Conservation (phyloP, 257 asterid species). For the Primulina eburnea region DNA sequence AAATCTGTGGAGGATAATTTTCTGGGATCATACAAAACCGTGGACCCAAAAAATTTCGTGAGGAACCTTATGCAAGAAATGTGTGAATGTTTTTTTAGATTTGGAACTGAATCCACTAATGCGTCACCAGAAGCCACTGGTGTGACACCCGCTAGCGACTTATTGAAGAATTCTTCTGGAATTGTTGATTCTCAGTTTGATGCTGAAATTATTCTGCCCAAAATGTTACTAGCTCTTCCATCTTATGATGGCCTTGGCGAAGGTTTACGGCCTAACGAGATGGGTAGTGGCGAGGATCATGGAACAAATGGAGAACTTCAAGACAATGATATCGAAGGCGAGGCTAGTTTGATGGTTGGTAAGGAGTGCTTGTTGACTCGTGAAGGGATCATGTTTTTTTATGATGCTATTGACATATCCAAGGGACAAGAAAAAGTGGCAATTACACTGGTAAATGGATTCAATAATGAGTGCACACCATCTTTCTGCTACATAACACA, state of each 20-base stretch:
- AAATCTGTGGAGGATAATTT: slow-evolving; percentile 47
- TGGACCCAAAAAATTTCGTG: slow-evolving; percentile 45
- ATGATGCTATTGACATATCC: slow-evolving; percentile 58
- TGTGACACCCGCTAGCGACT: neutral
- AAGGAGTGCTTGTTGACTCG: slow-evolving; percentile 36
- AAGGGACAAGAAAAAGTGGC: slow-evolving; percentile 73
- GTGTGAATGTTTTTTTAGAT: slow-evolving; percentile 24
- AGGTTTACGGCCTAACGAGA: slow-evolving; percentile 28
- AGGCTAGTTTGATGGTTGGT: slow-evolving; percentile 36
- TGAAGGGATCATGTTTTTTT: slow-evolving; percentile 34
- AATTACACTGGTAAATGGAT: slow-evolving; percentile 61
- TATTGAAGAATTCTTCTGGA: slow-evolving; percentile 26
- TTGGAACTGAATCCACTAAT: neutral
- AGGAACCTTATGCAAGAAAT: slow-evolving; percentile 54
- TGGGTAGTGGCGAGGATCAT: slow-evolving; percentile 29
- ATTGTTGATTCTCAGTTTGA: slow-evolving; percentile 30
- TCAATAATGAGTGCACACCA: slow-evolving; percentile 60
- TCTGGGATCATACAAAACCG: slow-evolving; percentile 39
- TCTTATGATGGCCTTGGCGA: slow-evolving; percentile 33
- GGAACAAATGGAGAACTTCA: slow-evolving; percentile 27
- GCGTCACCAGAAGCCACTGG: neutral
- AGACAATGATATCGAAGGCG: slow-evolving; percentile 33
- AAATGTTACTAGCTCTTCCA: slow-evolving; percentile 31
- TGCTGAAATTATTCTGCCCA: slow-evolving; percentile 27
- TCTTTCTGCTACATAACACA: slow-evolving; percentile 71